These are phyloP conservation scores for Dactylella cylindrospora DNA, from an alignment of 2,329 filamentous ascomycete species.

Conservation along the genomic window DNA sequence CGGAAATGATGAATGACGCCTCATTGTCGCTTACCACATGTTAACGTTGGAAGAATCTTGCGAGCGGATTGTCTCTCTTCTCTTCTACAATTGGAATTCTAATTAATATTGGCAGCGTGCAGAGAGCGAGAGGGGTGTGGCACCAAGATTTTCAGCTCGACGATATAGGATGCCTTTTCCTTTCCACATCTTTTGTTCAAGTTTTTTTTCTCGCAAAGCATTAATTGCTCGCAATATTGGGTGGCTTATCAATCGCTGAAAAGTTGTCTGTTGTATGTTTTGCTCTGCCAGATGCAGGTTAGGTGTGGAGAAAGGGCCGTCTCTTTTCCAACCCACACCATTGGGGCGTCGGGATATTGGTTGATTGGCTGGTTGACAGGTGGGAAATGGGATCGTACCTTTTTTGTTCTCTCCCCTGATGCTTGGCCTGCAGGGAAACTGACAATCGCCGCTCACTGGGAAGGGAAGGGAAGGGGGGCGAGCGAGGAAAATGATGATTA, in stretches of 20 bases:
- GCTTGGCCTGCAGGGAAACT: conserved; percentile 36
- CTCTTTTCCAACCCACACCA: conserved; percentile 25
- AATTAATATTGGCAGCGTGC: conserved; percentile 1
- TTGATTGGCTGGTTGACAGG: conserved; percentile 43
- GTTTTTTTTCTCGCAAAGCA: no score
- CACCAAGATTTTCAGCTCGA: conserved; percentile 21
- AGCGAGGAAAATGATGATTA: no score
- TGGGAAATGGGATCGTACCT: conserved; percentile 38
- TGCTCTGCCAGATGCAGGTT: no score
- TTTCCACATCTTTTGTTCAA: no score
- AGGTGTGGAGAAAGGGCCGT: conserved; percentile 37
- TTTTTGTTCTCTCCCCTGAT: conserved; percentile 43
- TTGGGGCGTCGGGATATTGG: conserved; percentile 36
- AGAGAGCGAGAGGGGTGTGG: conserved; percentile 4
- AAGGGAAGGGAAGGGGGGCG: conserved; percentile 8
- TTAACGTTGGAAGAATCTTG: background rate
- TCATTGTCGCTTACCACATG: conserved; percentile 1
- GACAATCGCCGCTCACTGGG: conserved; percentile 19
- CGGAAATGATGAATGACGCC: conserved; percentile 19
- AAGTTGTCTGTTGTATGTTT: no score
- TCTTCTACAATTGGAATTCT: background rate
- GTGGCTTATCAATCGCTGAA: no score
- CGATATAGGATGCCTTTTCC: conserved; percentile 6
- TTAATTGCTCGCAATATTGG: no score
- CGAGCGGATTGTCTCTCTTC: background rate